phyloP scores from a whole-genome alignment of 176 grass and related monocot genomes.

The Canna indica region DNA sequence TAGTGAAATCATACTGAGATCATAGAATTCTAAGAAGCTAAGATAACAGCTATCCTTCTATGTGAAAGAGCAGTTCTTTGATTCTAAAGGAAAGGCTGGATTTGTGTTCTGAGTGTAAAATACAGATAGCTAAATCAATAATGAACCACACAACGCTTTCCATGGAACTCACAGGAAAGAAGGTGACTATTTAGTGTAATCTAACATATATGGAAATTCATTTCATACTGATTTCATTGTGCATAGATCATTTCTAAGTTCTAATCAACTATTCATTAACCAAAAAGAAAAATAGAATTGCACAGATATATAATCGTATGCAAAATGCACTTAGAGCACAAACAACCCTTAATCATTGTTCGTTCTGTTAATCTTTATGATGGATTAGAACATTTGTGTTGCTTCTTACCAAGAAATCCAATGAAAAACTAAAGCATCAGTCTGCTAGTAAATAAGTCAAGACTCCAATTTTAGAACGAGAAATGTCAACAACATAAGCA shows the following conservation, averaged over 20 bases:
- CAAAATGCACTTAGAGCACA: not conserved
- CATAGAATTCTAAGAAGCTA: not conserved
- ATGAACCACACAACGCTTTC: not conserved
- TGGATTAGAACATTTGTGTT: not conserved
- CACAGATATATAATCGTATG: not conserved
- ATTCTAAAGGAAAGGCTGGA: not conserved
- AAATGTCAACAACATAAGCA: not conserved
- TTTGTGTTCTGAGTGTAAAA: not conserved
- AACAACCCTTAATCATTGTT: not conserved
- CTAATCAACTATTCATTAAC: not conserved
- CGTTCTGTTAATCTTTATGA: not conserved
- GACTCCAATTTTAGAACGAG: not conserved
- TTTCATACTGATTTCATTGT: not conserved
- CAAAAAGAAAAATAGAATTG: not conserved
- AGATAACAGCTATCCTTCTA: not conserved
- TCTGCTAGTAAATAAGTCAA: not conserved
- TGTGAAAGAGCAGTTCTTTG: not conserved
- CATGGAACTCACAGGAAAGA: not conserved
- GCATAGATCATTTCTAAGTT: not conserved
- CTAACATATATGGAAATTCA: not conserved
- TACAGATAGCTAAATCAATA: not conserved
- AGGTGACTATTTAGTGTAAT: not conserved
- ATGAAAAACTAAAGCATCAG: not conserved
- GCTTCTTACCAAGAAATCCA: not conserved
- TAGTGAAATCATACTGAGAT: not conserved